Base-by-base conservation (phyloP, 805 yeast genomes). In the Kodamaea kakaduensis region DNA sequence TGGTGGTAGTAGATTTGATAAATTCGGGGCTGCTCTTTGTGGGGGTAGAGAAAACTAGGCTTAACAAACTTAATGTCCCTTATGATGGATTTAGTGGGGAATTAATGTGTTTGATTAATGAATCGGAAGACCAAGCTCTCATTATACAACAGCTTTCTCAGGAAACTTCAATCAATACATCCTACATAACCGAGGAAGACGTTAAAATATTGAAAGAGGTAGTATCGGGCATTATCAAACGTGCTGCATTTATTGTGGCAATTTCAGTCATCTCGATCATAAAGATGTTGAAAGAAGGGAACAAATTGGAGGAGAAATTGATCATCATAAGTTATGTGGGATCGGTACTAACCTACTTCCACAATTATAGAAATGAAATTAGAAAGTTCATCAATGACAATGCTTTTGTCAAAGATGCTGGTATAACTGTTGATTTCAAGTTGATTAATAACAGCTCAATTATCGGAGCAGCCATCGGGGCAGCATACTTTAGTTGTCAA, bases 401-500 rank as follows among this genome's bases (percentile, higher is more conserved):
- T 43, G 52, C 50, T 4, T 51, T 46, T 10, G 46, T 51, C 3
- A 36, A 42, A 17, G 36, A 47, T 2, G 47, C 58, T 38, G 57
- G 65, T 8, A 54, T 58, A 6, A 36, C 41, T n/a, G 58, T 73
- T 10, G 56, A 56, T 15, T 58, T 75, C 32, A 57, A 52, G 35
- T 56, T 61, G 28, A 55, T 73, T 17, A 67, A 64, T 12, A 61
- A 74, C 42, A 70, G 76, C 35, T 67, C 75, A 10, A 57, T 75
- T 6, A 55, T 73, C 19, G 81, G 81, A 4, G 75, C 78, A 17
- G 79, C 76, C 9, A 67, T 75, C 28, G 74, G 75, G 12, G 77
- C 78, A 14, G 71, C 71, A 16, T 43, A 42, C 32, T 44, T 42
- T 26, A 33, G 29, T 16, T n/a, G n/a, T n/a, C n/a, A n/a, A n/a